phyloP scores from a whole-genome alignment of 768 basidiomycete species.

The Collybia nuda region DNA sequence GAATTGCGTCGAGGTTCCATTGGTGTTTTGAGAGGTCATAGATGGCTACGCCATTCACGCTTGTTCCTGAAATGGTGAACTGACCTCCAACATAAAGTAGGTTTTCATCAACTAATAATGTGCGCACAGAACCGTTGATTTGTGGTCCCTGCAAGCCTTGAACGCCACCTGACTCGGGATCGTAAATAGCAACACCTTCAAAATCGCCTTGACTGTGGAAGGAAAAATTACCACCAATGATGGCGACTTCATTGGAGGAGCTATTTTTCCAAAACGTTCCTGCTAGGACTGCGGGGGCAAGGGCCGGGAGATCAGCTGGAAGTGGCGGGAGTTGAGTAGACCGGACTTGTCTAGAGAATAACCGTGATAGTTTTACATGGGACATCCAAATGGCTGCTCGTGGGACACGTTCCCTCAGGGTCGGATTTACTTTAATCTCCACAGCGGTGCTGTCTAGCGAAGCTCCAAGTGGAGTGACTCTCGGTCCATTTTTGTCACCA shows the following conservation, averaged over 20 bases:
- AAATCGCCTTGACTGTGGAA: constrained; percentile 45
- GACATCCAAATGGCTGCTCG: constrained; percentile 50
- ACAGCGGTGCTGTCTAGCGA: constrained; percentile 46
- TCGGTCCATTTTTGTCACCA: constrained; percentile 51
- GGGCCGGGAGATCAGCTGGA: constrained; percentile 52
- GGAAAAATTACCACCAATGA: constrained; percentile 92
- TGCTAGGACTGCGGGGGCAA: constrained; percentile 80
- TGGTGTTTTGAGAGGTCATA: constrained; percentile 70
- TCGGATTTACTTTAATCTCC: constrained; percentile 25
- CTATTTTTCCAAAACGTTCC: constrained; percentile 90
- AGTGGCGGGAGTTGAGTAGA: constrained; percentile 43
- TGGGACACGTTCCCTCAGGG: constrained; percentile 35
- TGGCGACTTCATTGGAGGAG: constrained; percentile 59
- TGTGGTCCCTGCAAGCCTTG: constrained; percentile 59
- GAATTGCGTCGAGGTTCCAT: constrained; percentile 62
- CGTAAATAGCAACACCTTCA: constrained; percentile 70
- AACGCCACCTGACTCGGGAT: constrained; percentile 48
- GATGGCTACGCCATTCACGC: constrained; percentile 69
- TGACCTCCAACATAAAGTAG: constrained; percentile 83
- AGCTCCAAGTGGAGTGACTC: constrained; percentile 60
- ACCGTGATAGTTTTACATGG: constrained; percentile 37
- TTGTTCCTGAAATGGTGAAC: constrained; percentile 61
- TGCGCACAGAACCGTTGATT: constrained; percentile 72
- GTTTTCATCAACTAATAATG: constrained; percentile 72
- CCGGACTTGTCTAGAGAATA: constrained; percentile 57